phyloP scores from a whole-genome alignment of 768 basidiomycete genomes.

The Suillus clintonianus region DNA sequence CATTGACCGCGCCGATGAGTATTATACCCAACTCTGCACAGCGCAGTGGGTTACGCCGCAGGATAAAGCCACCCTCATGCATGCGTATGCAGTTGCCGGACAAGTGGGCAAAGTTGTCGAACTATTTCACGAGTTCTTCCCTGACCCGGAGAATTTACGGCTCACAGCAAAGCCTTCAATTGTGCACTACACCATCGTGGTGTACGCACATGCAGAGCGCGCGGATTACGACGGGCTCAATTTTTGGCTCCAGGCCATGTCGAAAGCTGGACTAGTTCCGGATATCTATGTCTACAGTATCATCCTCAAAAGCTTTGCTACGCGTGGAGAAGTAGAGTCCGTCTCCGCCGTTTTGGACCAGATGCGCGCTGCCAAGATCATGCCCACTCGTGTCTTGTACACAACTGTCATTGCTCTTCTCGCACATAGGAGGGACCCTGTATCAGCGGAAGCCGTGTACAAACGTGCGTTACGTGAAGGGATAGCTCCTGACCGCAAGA shows the following conservation, averaged over 20 bases:
- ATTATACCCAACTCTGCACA: constrained; percentile 39
- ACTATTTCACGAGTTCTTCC: constrained; percentile 60
- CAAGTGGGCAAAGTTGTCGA: constrained; percentile 41
- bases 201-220: constrained; percentile 52
- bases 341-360: constrained; percentile 53
- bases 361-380: constrained; percentile 56
- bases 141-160: constrained; percentile 31
- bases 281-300: constrained; percentile 59
- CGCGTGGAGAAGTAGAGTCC: constrained; percentile 53
- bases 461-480: constrained; percentile 63
- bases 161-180: constrained; percentile 41
- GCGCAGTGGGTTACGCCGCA: constrained; percentile 24
- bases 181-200: constrained; percentile 55
- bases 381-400: constrained; percentile 56
- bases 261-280: constrained; percentile 49
- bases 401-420: constrained; percentile 69
- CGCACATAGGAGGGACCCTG: constrained; percentile 58
- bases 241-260: constrained; percentile 56
- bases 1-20: constrained; percentile 41
- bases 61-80: constrained; percentile 51
- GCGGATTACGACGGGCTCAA: constrained; percentile 52
- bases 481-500: constrained; percentile 59
- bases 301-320: constrained; percentile 59
- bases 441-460: constrained; percentile 68
- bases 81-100: constrained; percentile 53